phyloP scores from a whole-genome alignment of 2,329 filamentous ascomycete species.

The Pleurostoma richardsiae region DNA sequence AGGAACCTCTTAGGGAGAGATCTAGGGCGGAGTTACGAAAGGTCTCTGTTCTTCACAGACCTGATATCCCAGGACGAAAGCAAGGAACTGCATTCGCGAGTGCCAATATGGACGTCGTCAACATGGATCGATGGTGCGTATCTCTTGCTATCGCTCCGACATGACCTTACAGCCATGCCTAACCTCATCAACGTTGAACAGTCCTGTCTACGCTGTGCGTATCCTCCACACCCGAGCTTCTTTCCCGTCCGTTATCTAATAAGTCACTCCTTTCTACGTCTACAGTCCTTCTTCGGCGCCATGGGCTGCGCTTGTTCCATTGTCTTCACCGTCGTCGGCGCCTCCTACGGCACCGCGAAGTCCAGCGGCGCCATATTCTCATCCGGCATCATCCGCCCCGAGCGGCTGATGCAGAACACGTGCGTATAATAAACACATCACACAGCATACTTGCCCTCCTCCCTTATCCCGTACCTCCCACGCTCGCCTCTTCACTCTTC shows the following conservation, averaged over 20 bases:
- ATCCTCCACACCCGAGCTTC: slow-evolving; percentile 6
- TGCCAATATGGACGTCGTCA: slow-evolving; percentile 30
- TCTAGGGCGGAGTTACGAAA: too few relatives aligned
- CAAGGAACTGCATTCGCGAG: too few relatives aligned
- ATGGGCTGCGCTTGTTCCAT: slow-evolving; percentile 87
- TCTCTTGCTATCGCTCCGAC: slow-evolving; percentile 11
- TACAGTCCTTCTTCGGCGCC: slow-evolving; percentile 70
- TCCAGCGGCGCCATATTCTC: slow-evolving; percentile 96
- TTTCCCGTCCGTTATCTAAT: too few relatives aligned
- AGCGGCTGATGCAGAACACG: slow-evolving; percentile 28
- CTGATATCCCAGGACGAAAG: too few relatives aligned
- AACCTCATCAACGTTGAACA: background rate
- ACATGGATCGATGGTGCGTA: background rate
- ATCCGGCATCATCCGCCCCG: slow-evolving; percentile 95
- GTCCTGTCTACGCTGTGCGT: background rate
- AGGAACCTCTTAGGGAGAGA: too few relatives aligned
- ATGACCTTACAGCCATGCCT: too few relatives aligned
- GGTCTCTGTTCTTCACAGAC: too few relatives aligned
- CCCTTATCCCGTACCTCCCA: too few relatives aligned
- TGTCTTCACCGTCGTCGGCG: slow-evolving; percentile 94
- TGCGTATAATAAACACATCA: background rate
- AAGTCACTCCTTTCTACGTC: too few relatives aligned
- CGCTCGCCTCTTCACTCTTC: too few relatives aligned
- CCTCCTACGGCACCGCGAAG: slow-evolving; percentile 98
- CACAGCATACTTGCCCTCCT: too few relatives aligned